phyloP scores from a whole-genome alignment of 495 filamentous ascomycete genomes.

The Mycothermus thermophilus region DNA sequence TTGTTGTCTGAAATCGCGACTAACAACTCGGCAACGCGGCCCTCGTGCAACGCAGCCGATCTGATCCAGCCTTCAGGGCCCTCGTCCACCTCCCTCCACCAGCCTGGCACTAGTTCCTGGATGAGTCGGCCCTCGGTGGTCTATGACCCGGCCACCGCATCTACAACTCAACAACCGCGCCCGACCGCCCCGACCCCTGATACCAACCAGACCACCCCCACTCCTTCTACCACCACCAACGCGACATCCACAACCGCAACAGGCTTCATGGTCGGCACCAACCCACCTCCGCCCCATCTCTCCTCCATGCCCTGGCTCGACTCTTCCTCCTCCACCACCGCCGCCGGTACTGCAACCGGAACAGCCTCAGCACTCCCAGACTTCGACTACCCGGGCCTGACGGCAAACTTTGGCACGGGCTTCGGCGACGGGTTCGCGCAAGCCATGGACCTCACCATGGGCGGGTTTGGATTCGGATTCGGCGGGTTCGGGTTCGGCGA shows the following conservation, averaged over 20 bases:
- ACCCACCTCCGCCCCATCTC: not conserved
- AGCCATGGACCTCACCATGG: conserved; percentile 38
- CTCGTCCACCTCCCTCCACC: not conserved
- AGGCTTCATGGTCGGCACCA: not conserved
- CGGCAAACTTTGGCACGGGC: no score
- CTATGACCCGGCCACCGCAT: conserved; percentile 2
- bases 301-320: not conserved
- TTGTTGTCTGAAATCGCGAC: conserved; percentile 57
- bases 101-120: not conserved
- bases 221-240: not conserved
- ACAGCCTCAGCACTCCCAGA: no score
- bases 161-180: conserved; percentile 3
- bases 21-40: conserved; percentile 31
- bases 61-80: conserved; percentile 1
- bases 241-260: not conserved
- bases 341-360: no score
- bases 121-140: not conserved
- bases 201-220: no score
- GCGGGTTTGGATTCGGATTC: conserved; percentile 21
- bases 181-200: no score
- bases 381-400: conserved; percentile 24
- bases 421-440: conserved; percentile 37
- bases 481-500: conserved; percentile 14
- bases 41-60: conserved; percentile 4
- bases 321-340: not conserved